Base-by-base conservation (phyloP, 352 stramenopile genomes). In the Pythium inflatum region DNA sequence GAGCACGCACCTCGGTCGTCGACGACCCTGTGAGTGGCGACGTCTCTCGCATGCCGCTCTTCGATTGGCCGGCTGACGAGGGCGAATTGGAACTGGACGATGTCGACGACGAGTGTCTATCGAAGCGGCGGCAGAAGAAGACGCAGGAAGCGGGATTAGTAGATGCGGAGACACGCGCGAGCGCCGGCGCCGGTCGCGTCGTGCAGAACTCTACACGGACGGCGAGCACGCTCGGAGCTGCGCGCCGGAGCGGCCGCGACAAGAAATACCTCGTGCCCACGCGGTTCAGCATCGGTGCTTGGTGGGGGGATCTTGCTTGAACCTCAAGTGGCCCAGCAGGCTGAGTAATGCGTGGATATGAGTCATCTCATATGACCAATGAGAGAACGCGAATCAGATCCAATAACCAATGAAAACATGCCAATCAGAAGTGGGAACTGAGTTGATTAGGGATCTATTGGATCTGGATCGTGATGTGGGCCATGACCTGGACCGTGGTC, bases 201-300 rank as follows among this genome's bases (percentile, higher is more conserved):
- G 8, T 16, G 33, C 18, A n/a, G 18, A 50, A 50, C 20, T 36
- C 59, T 28, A 54, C 40, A 56, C 27, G 20, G 18, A 49, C 45
- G 48, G 28, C 43, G 58, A 58, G 20, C 34, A 31, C 38, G 24
- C 31, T 58, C 20, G 48, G 38, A 2, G 20, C 49, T 36, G 45
- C 61, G 45, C 59, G 59, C 48, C 40, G 43, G 55, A 53, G 18
- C 41, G 48, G 49, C 31, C 30, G 27, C 51, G 41, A 58, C 49
- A 43, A 65, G 34, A 63, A 83, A 60, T 90, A 90, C 82, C 82
- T 90, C 75, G 77, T 82, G 74, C 74, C 80, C 30, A 62, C 68
- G 71, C 82, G 80, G 46, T 85, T 69, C 74, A 85, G 82, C 78
- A 83, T 88, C 16, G 28, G 57, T 28, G 36, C 16, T n/a, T n/a